phyloP scores from a whole-genome alignment of 1,284 basidiomycete genomes.

The Rhodotorula sp. region DNA sequence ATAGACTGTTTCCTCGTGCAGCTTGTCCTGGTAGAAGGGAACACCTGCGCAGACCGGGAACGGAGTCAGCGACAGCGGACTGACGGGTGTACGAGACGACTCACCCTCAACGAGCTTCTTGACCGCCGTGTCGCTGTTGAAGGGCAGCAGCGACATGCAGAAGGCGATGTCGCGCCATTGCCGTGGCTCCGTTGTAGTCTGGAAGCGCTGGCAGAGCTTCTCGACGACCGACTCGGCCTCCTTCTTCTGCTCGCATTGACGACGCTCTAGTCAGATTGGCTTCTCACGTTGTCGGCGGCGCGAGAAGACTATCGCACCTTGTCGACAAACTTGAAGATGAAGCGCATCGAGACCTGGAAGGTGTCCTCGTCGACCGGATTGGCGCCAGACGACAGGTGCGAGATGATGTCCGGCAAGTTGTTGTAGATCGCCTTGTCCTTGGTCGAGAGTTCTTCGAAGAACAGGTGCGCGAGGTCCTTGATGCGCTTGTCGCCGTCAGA shows the following conservation, averaged over 20 bases:
- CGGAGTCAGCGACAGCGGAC: not conserved
- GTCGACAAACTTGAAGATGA: slow-evolving; percentile 96
- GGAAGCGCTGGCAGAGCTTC: slow-evolving; percentile 92
- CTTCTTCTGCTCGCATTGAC: slow-evolving; percentile 74
- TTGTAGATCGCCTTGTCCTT: slow-evolving; percentile 99
- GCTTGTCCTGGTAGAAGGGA: slow-evolving; percentile 90
- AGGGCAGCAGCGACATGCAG: slow-evolving; percentile 90
- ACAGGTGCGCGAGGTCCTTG: slow-evolving; percentile 89
- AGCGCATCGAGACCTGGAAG: slow-evolving; percentile 90
- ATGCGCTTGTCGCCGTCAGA: slow-evolving; percentile 90
- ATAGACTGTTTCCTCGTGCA: slow-evolving; percentile 84
- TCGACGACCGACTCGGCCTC: slow-evolving; percentile 86
- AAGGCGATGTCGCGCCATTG: slow-evolving; percentile 98
- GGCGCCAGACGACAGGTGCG: slow-evolving; percentile 87
- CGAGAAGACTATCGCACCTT: slow-evolving; percentile 61
- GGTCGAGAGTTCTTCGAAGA: slow-evolving; percentile 91
- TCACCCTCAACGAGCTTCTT: slow-evolving; percentile 91
- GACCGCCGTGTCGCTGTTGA: slow-evolving; percentile 93
- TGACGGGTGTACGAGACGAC: not conserved
- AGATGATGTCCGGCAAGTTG: slow-evolving; percentile 95
- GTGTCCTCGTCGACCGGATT: slow-evolving; percentile 90
- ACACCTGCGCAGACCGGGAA: slow-evolving; percentile 52
- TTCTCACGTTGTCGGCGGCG: not conserved
- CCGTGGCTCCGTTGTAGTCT: slow-evolving; percentile 78
- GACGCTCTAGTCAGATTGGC: not conserved